A percentile compares a stretch with the other conserved stretches of the same genome.
Conservation (phyloP, 176 grass and related monocot genomes). For the Tuctoria greenei region DNA sequence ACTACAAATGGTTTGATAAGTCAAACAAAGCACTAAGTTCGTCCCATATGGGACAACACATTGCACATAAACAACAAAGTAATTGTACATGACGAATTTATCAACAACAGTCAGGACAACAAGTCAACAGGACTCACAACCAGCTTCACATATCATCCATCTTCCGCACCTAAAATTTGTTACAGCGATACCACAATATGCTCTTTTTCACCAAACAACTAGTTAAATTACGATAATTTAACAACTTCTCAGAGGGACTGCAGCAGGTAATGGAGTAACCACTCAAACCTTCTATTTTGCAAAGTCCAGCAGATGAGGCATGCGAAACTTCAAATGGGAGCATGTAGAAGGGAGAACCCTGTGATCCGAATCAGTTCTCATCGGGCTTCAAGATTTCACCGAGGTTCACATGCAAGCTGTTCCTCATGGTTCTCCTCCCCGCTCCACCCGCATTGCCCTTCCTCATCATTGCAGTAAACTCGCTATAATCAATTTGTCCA, state of each 20-base stretch:
- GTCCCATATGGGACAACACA: too few relatives aligned
- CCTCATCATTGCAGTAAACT: slow-evolving; percentile 92
- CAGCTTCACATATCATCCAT: too few relatives aligned
- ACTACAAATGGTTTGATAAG: too few relatives aligned
- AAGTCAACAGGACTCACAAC: too few relatives aligned
- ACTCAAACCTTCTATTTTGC: slow-evolving; percentile 3
- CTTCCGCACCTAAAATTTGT: slow-evolving; percentile 12
- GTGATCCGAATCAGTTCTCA: slow-evolving; percentile 22
- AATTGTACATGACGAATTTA: too few relatives aligned
- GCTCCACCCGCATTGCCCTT: slow-evolving; percentile 69
- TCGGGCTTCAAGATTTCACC: slow-evolving; percentile 42
- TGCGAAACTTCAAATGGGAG: slow-evolving; percentile 4
- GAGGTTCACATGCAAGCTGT: slow-evolving; percentile 61
- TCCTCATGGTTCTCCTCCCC: slow-evolving; percentile 83
- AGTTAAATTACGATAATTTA: neutral
- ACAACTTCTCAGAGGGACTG: neutral
- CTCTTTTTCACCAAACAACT: too few relatives aligned
- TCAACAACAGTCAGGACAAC: too few relatives aligned
- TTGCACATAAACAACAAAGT: too few relatives aligned
- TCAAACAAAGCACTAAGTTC: too few relatives aligned
- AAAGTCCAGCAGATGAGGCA: neutral
- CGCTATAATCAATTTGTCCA: slow-evolving; percentile 92
- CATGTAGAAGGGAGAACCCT: slow-evolving; percentile 14
- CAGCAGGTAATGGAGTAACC: neutral
- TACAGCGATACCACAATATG: slow-evolving; percentile 27